Evolutionary conservation across 441 rosid species (phyloP).

Genomic region (Gossypium trilobum): DNA sequence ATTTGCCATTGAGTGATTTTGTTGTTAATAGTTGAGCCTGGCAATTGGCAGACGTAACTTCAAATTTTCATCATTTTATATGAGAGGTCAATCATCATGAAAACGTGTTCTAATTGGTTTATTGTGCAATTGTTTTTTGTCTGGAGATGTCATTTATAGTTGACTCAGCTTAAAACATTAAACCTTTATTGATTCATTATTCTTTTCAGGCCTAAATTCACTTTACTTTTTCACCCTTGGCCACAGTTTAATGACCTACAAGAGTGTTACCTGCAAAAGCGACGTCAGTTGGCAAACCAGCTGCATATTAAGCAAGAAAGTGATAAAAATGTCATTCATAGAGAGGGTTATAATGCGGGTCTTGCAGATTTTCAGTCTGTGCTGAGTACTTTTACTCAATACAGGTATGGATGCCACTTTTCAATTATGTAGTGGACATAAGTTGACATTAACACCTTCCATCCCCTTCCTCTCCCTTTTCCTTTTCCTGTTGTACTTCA

Average conservation of each 20-base stretch:
- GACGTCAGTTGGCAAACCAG: slow-evolving; percentile 54
- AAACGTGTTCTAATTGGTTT: not conserved
- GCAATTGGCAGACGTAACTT: slow-evolving; percentile 4
- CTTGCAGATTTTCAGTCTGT: slow-evolving; percentile 90
- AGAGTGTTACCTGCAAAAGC: slow-evolving; percentile 92
- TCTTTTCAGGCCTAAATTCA: not conserved
- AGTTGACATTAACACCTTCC: not conserved
- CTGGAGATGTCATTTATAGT: not conserved
- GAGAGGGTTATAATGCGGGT: slow-evolving; percentile 76
- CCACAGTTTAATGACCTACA: slow-evolving; percentile 81
- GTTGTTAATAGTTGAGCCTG: not conserved
- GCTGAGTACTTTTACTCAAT: slow-evolving; percentile 67
- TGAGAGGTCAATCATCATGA: not conserved
- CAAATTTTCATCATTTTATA: not conserved
- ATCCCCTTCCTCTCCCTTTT: slow-evolving; percentile 14
- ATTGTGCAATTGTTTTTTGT: not conserved
- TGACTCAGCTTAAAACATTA: not conserved
- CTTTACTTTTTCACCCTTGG: not conserved
- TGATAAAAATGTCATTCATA: slow-evolving; percentile 52
- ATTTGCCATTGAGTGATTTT: not conserved
- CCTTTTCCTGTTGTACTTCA: not conserved
- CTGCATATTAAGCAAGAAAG: slow-evolving; percentile 46
- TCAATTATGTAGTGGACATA: not conserved
- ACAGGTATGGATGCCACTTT: slow-evolving; percentile 49
- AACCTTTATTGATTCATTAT: not conserved